Conservation (phyloP, 2,329 filamentous ascomycete species). For the Monosporascus sp. region DNA sequence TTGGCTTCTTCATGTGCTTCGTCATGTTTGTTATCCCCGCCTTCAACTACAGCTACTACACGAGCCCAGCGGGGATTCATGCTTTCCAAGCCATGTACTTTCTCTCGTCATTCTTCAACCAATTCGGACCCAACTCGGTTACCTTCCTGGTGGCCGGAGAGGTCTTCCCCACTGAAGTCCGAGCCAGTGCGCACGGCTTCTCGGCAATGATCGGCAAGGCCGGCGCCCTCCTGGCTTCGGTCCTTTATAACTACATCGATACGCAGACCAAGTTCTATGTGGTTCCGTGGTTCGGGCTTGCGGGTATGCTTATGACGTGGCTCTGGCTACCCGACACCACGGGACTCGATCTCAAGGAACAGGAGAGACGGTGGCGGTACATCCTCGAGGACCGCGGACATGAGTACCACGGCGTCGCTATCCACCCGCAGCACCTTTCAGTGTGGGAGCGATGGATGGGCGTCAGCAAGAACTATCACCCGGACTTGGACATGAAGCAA, state of each 20-base stretch:
- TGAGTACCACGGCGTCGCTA: conserved; percentile 90
- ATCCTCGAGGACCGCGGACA: conserved; percentile 71
- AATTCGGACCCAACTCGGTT: conserved; percentile 93
- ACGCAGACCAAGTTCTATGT: conserved; percentile 82
- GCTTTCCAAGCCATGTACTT: conserved; percentile 99
- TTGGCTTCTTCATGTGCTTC: conserved; percentile 91
- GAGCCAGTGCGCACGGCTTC: conserved; percentile 90
- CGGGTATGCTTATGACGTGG: conserved; percentile 75
- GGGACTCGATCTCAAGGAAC: conserved; percentile 92
- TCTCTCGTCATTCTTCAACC: conserved; percentile 96
- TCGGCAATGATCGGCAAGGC: conserved; percentile 88
- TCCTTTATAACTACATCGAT: conserved; percentile 93
- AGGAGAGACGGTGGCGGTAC: conserved; percentile 88
- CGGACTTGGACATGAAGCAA: conserved; percentile 74
- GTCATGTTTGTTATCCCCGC: conserved; percentile 88
- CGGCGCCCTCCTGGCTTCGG: conserved; percentile 78
- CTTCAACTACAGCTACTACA: conserved; percentile 85
- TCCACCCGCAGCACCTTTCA: conserved; percentile 84
- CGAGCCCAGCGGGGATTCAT: conserved; percentile 63
- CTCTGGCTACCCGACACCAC: conserved; percentile 95
- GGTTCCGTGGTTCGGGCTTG: conserved; percentile 88
- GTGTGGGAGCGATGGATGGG: conserved; percentile 81
- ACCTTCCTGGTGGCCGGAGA: conserved; percentile 95
- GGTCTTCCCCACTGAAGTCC: conserved; percentile 91
- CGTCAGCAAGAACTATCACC: conserved; percentile 76